These are phyloP conservation scores for Conringia planisiliqua DNA, from an alignment of 345 rosid genomes.

Conservation along the genomic window DNA sequence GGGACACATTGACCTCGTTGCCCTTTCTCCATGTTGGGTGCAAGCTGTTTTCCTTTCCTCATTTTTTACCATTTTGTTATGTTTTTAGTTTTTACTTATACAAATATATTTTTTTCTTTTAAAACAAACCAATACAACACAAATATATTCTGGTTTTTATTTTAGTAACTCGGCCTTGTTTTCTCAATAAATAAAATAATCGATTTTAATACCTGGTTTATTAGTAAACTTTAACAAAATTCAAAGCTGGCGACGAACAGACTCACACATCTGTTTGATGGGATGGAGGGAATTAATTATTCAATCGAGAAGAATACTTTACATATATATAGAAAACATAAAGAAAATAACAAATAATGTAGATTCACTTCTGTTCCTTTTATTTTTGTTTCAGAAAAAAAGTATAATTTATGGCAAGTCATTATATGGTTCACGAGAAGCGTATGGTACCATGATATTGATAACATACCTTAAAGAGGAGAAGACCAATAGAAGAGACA, in stretches of 20 bases:
- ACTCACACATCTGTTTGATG: constrained; percentile 18
- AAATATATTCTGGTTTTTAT: not conserved
- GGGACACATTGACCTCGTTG: constrained; percentile 44
- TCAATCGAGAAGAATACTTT: constrained; percentile 7
- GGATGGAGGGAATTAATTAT: not conserved
- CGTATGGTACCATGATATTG: constrained; percentile 33
- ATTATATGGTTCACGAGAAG: constrained; percentile 41
- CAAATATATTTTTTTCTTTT: not conserved
- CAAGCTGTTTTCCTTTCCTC: constrained; percentile 56
- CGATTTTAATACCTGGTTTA: not conserved
- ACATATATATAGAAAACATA: constrained; percentile 15
- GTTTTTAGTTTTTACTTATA: not conserved
- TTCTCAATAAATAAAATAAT: constrained; percentile 1
- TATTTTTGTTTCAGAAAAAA: not conserved
- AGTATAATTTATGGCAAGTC: constrained; percentile 15
- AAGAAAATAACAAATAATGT: constrained; percentile 3
- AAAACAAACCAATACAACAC: not conserved
- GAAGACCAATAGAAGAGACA: constrained; percentile 37
- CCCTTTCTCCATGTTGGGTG: constrained; percentile 47
- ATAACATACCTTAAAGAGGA: constrained; percentile 25
- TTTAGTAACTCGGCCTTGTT: not conserved
- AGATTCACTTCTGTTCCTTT: constrained; percentile 16
- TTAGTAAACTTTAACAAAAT: not conserved
- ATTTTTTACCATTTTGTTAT: not conserved
- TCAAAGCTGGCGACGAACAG: constrained; percentile 17